Percentiles rank a stretch among this genome's conserved stretches.
These are phyloP conservation scores for Ceratobasidium sp. DNA, from an alignment of 1,284 basidiomycete genomes.

Conservation along the genomic window DNA sequence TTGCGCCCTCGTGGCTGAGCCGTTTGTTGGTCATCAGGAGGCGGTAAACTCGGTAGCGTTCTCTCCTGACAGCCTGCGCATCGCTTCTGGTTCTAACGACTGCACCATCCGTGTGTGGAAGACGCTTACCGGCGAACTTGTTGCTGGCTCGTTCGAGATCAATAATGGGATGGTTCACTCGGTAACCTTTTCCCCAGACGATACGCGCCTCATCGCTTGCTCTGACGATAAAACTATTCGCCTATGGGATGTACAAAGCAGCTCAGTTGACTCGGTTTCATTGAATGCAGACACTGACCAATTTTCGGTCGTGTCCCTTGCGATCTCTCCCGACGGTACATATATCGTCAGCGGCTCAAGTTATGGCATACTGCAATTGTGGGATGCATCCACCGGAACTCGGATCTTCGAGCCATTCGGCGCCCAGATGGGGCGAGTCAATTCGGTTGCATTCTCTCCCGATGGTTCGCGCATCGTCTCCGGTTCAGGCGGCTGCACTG, in stretches of 20 bases:
- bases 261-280: neutral
- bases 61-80: neutral
- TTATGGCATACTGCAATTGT: neutral
- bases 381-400: neutral
- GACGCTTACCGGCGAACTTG: neutral
- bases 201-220: neutral
- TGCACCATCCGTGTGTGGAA: neutral
- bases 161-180: neutral
- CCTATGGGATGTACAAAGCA: constrained; percentile 11
- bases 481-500: neutral
- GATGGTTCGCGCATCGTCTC: neutral
- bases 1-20: neutral
- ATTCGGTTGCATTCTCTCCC: neutral
- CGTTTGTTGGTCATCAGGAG: neutral
- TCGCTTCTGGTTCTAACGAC: neutral
- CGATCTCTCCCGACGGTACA: constrained; percentile 4
- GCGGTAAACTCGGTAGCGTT: neutral
- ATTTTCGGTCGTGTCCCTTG: neutral
- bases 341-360: constrained; percentile 4
- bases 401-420: neutral
- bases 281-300: neutral
- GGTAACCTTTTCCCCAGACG: constrained; percentile 27
- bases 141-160: neutral
- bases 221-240: constrained; percentile 26
- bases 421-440: neutral